Conservation (phyloP, 768 basidiomycete genomes). For the Gautieria morchelliformis region DNA sequence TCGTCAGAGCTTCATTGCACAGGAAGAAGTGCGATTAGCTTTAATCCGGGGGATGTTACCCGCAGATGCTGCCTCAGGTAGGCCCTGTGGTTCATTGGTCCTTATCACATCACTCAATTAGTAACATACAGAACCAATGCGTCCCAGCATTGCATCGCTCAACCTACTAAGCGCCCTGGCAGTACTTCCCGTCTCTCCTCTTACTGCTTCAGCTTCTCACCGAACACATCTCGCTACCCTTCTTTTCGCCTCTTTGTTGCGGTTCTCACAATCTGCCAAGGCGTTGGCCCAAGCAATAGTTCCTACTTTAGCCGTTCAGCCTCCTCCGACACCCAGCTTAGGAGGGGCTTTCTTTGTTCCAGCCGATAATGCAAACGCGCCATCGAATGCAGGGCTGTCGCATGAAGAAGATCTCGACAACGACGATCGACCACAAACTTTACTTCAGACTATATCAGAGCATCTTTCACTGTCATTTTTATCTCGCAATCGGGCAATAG, state of each 20-base stretch:
- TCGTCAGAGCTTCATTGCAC: constrained; percentile 62
- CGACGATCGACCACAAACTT: constrained; percentile 40
- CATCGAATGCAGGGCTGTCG: constrained; percentile 27
- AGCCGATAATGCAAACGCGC: constrained; percentile 37
- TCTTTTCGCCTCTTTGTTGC: constrained; percentile 72
- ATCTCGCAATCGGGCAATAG: constrained; percentile 57
- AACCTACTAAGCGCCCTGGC: constrained; percentile 48
- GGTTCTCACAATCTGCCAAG: constrained; percentile 56
- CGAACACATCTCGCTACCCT: constrained; percentile 68
- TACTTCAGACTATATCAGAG: constrained; percentile 82
- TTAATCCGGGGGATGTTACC: constrained; percentile 68
- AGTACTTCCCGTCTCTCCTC: constrained; percentile 48
- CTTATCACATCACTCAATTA: constrained; percentile 14
- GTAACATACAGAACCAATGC: constrained; percentile 22
- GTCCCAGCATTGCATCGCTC: constrained; percentile 49
- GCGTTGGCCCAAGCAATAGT: constrained; percentile 52
- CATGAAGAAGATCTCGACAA: constrained; percentile 25
- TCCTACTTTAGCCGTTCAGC: constrained; percentile 28
- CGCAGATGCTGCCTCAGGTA: constrained; percentile 31
- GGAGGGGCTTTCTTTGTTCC: constrained; percentile 57
- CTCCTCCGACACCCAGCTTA: constrained; percentile 15
- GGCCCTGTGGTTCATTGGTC: constrained; percentile 16
- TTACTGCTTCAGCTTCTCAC: constrained; percentile 46
- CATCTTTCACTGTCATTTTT: constrained; percentile 83
- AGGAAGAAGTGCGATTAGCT: constrained; percentile 58